Evolutionary conservation across 371 early-diverging fungal genomes (phyloP).

Genomic region (Smittium mucronatum): DNA sequence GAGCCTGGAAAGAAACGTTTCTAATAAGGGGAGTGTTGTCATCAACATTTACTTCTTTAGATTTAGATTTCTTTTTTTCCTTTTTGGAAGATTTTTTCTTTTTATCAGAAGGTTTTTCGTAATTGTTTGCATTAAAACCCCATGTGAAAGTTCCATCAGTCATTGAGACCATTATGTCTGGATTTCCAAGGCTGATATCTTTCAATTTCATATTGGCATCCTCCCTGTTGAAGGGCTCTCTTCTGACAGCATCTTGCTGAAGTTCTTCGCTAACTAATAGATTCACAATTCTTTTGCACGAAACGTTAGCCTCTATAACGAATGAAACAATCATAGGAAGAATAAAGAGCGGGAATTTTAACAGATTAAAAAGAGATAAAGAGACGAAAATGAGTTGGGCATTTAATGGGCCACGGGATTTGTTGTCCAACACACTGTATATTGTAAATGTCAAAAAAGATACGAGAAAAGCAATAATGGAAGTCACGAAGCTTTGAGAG

Average conservation of each 20-base stretch:
- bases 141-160: slow-evolving; percentile 18
- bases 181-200: not conserved
- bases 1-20: slow-evolving; percentile 48
- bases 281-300: slow-evolving; percentile 59
- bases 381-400: slow-evolving; percentile 73
- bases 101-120: not conserved
- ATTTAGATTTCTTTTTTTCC: not conserved
- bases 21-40: slow-evolving; percentile 25
- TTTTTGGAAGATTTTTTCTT: not conserved
- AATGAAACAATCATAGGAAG: slow-evolving; percentile 61
- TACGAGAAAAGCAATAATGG: slow-evolving; percentile 78
- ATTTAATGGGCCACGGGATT: slow-evolving; percentile 45
- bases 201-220: slow-evolving; percentile 1
- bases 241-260: slow-evolving; percentile 47
- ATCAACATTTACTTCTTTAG: not conserved
- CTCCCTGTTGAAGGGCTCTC: slow-evolving; percentile 23
- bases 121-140: not conserved
- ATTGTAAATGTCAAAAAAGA: slow-evolving; percentile 71
- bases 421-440: slow-evolving; percentile 44
- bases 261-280: slow-evolving; percentile 67
- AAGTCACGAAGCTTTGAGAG: slow-evolving; percentile 48
- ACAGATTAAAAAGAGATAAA: slow-evolving; percentile 79
- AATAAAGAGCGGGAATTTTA: slow-evolving; percentile 79
- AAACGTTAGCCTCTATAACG: slow-evolving; percentile 71
- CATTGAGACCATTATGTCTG: slow-evolving; percentile 23